Evolutionary conservation across 148 eudicot species (phyloP), one percentile per base, ranked within the genome.

Genomic region (Rhododendron griersonianum): DNA sequence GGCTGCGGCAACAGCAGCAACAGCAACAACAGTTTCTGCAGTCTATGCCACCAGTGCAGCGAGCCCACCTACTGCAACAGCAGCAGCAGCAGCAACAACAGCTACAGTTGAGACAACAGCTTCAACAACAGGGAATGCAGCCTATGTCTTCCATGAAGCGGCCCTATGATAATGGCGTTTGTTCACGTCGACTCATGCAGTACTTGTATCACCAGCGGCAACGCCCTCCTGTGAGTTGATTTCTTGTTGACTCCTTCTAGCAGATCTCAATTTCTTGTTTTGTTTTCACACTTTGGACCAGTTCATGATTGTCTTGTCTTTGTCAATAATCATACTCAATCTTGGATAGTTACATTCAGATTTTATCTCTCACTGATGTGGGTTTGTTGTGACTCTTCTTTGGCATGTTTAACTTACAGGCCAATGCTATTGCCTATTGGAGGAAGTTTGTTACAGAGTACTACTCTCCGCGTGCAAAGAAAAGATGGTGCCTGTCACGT

Each of bases 401-500:
- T 50, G 85, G 83, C 79, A 55, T 78, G 83, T n/a, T 82, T 45
- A 35, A 28, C 85, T 80, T 87, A 63, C 91, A 97, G 99, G 98
- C 92, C 84, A 93, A 95, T 86, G 85, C 93, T 53, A 92, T 97
- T 90, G 93, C 94, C 83, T 97, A 95, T 85, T 97, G 99, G 99
- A 93, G 95, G 86, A 95, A 95, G 89, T 95, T 97, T 91, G 98
- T 95, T 85, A 91, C 95, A 10, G 98, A 97, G 87, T 97, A 97
- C 84, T 97, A 91, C 87, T 92, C 98, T 81, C 96, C 99, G 23
- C 98, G 98, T 84, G 96, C 98, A 57, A 97, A 94, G 91, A 94
- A 95, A 93, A 92, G 99, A 82, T 97, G 99, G 99, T 97, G 99
- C 89, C 87, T 97, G 89, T 95, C 99, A 14, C 84, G 89, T 5